phyloP scores from a whole-genome alignment of 257 asterid genomes.

The Jasminum sambac region DNA sequence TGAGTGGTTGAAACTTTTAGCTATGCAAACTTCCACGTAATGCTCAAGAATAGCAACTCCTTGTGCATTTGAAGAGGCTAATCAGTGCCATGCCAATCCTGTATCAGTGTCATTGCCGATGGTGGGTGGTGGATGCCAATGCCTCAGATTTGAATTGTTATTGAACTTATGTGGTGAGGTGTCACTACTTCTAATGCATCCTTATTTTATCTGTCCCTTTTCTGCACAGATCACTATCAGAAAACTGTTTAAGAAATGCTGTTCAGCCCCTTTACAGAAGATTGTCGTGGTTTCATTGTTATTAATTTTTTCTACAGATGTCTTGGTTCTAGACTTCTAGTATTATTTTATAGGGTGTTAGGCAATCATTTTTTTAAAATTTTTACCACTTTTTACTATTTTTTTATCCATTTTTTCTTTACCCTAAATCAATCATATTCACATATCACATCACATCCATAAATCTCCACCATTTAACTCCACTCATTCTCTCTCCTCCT shows the following conservation, averaged over 20 bases:
- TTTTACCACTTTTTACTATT: too few relatives aligned
- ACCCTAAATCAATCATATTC: too few relatives aligned
- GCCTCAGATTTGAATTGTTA: slow-evolving; percentile 51
- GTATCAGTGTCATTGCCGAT: slow-evolving; percentile 53
- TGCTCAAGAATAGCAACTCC: slow-evolving; percentile 39
- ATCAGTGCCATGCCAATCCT: slow-evolving; percentile 35
- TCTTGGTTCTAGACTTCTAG: background rate
- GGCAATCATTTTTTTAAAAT: too few relatives aligned
- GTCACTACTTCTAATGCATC: slow-evolving; percentile 53
- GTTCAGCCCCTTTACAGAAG: background rate
- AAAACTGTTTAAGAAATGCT: slow-evolving; percentile 28
- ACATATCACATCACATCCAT: too few relatives aligned
- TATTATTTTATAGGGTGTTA: too few relatives aligned
- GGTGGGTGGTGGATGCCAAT: slow-evolving; percentile 44
- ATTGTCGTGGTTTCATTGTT: background rate
- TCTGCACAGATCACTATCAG: slow-evolving; percentile 25
- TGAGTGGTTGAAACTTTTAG: slow-evolving; percentile 31
- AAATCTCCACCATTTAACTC: too few relatives aligned
- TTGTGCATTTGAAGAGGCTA: slow-evolving; percentile 42
- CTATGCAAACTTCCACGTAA: slow-evolving; percentile 28
- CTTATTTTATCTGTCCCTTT: slow-evolving; percentile 37
- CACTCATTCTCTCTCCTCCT: too few relatives aligned
- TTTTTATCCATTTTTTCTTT: too few relatives aligned
- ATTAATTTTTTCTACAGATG: background rate
- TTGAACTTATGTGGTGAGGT: slow-evolving; percentile 67